Conservation (phyloP, 352 stramenopile genomes). For the Phytophthora meadii region DNA sequence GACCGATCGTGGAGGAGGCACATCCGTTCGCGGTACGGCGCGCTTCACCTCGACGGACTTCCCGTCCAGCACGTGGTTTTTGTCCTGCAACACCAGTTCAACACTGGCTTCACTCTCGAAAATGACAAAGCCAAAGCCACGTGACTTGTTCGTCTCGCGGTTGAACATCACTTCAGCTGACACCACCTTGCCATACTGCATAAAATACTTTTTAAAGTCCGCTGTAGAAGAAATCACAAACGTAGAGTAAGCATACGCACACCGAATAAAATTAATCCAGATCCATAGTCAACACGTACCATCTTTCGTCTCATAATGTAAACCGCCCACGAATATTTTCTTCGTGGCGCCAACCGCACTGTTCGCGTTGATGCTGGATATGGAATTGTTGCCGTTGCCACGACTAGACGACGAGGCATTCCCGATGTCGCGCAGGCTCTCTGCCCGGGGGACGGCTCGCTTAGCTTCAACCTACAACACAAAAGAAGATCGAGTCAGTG, state of each 20-base stretch:
- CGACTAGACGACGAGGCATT: slow-evolving; percentile 55
- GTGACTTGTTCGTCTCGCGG: slow-evolving; percentile 94
- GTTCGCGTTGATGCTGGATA: slow-evolving; percentile 61
- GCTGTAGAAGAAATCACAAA: slow-evolving; percentile 35
- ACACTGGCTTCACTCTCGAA: slow-evolving; percentile 91
- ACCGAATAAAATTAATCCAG: too few species aligned
- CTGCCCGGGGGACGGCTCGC: slow-evolving; percentile 88
- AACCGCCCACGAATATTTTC: slow-evolving; percentile 93
- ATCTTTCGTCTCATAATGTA: slow-evolving; percentile 95
- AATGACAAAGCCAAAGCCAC: slow-evolving; percentile 95
- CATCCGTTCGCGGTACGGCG: slow-evolving; percentile 83
- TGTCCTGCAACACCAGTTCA: slow-evolving; percentile 86
- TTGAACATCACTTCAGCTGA: slow-evolving; percentile 96
- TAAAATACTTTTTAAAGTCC: slow-evolving; percentile 94
- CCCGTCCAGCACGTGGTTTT: slow-evolving; percentile 91
- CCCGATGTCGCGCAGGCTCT: slow-evolving; percentile 78
- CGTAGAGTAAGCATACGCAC: too few species aligned
- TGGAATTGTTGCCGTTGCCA: slow-evolving; percentile 54
- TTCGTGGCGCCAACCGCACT: slow-evolving; percentile 82
- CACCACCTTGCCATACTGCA: slow-evolving; percentile 93
- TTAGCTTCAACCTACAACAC: slow-evolving; percentile 89
- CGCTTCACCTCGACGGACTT: slow-evolving; percentile 93
- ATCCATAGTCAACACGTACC: slow-evolving; percentile 46
- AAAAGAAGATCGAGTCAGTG: slow-evolving; percentile 30
- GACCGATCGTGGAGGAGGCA: slow-evolving; percentile 74